Conservation (phyloP, 768 basidiomycete genomes). For the Lenzites betulinus region DNA sequence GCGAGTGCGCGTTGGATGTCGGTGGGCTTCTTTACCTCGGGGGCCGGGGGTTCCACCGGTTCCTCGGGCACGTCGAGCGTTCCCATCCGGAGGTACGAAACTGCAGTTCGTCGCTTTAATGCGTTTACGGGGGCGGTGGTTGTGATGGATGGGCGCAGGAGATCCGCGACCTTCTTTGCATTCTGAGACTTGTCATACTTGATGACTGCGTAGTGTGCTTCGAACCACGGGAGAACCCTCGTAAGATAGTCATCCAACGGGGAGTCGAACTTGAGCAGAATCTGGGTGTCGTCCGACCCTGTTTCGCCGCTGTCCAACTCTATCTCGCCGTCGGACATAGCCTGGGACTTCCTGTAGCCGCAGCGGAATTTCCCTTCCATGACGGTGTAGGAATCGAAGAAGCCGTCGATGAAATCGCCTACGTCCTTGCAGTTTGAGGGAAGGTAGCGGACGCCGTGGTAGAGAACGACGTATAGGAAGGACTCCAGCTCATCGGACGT, state of each 20-base stretch:
- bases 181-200: neutral
- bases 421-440: neutral
- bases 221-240: neutral
- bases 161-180: too few species aligned
- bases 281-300: too few species aligned
- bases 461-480: constrained; percentile 19
- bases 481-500: constrained; percentile 23
- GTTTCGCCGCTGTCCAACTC: neutral
- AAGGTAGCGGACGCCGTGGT: constrained; percentile 10
- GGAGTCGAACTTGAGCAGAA: neutral
- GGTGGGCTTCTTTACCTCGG: too few species aligned
- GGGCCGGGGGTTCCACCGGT: too few species aligned
- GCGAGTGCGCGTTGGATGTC: too few species aligned
- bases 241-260: neutral
- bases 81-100: too few species aligned
- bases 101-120: too few species aligned
- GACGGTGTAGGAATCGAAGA: constrained; percentile 2
- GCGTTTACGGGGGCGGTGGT: too few species aligned
- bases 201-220: neutral
- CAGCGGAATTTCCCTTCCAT: neutral
- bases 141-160: too few species aligned
- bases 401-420: neutral
- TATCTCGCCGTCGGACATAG: neutral
- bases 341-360: neutral
- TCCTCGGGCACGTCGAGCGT: too few species aligned